Conservation (phyloP, 495 filamentous ascomycete genomes). For the Neurospora hispaniola region DNA sequence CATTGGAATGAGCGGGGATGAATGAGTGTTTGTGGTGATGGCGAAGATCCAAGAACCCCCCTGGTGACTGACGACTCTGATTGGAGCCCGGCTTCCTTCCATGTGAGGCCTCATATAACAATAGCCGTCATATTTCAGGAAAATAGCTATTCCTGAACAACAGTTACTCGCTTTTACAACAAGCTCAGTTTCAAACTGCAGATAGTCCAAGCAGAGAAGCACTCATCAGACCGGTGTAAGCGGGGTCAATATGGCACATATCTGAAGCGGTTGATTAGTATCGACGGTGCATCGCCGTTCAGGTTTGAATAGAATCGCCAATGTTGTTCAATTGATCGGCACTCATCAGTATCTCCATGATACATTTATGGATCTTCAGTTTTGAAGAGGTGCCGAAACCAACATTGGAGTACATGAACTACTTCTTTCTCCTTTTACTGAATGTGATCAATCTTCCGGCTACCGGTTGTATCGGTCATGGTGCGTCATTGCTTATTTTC, state of each 20-base stretch:
- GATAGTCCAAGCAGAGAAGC: background rate
- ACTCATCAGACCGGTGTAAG: background rate
- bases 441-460: background rate
- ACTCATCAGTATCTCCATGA: too few relatives aligned
- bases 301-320: too few relatives aligned
- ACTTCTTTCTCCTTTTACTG: too few relatives aligned
- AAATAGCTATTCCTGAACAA: background rate
- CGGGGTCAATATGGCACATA: background rate
- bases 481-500: background rate
- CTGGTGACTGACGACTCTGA: background rate
- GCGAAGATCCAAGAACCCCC: background rate
- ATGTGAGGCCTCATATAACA: background rate
- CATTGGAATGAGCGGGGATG: background rate
- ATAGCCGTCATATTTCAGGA: background rate
- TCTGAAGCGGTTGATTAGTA: background rate
- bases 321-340: too few relatives aligned
- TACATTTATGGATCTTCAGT: too few relatives aligned
- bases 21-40: background rate
- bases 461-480: background rate
- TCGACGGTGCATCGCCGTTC: background rate
- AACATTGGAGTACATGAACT: too few relatives aligned
- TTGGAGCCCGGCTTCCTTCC: conserved; percentile 3
- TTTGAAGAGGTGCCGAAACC: too few relatives aligned
- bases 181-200: background rate
- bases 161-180: background rate